phyloP scores from a whole-genome alignment of 257 asterid genomes.

The Catharanthus roseus region DNA sequence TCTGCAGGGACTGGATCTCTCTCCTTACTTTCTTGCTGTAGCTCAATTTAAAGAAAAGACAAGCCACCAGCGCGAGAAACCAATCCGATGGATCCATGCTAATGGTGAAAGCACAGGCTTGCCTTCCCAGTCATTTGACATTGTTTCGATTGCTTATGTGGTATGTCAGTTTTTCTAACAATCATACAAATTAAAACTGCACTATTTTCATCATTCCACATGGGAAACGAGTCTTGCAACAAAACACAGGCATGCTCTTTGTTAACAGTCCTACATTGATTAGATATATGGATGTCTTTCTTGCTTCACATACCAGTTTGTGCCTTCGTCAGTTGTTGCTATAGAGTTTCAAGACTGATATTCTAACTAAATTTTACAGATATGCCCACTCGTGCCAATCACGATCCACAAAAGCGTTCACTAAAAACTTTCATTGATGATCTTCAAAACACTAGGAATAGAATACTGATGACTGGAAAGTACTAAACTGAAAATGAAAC shows the following conservation, averaged over 20 bases:
- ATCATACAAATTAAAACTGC: too few relatives aligned
- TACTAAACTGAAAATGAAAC: too few relatives aligned
- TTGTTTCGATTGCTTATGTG: constrained; percentile 85
- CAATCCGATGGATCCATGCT: constrained; percentile 67
- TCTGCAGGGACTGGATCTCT: constrained; percentile 78
- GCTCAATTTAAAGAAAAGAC: constrained; percentile 72
- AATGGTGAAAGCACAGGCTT: constrained; percentile 88
- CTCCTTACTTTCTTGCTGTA: constrained; percentile 88
- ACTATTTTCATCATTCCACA: too few relatives aligned
- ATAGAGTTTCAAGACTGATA: not conserved
- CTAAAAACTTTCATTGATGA: not conserved
- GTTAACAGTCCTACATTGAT: not conserved
- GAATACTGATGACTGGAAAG: not conserved
- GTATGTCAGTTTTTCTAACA: constrained; percentile 30
- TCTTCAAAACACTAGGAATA: not conserved
- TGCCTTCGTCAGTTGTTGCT: not conserved
- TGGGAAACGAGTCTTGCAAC: not conserved
- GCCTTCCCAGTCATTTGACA: constrained; percentile 76
- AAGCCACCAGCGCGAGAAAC: constrained; percentile 33
- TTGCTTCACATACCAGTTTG: not conserved
- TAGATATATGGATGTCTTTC: not conserved
- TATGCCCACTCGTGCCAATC: not conserved
- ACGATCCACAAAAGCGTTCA: not conserved
- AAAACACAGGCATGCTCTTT: not conserved
- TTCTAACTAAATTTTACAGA: not conserved